These are phyloP conservation scores for Breviolum minutum DNA, from an alignment of 73 alveolate genomes.

Conservation along the genomic window DNA sequence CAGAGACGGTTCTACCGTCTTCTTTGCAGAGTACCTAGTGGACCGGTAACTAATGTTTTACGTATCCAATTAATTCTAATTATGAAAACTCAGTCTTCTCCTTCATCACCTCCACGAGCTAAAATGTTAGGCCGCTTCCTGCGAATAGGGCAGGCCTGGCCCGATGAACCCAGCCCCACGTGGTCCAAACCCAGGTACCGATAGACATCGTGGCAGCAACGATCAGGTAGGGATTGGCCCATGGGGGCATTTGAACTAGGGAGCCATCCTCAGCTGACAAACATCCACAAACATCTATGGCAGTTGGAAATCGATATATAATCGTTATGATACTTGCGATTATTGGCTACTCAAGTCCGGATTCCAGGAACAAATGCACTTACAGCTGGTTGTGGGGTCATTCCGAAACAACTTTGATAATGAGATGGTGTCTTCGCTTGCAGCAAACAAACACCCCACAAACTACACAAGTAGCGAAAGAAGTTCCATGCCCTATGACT, in stretches of 20 bases:
- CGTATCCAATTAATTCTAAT: not conserved
- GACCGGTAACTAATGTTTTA: too few relatives aligned
- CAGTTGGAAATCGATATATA: not conserved
- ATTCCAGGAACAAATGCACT: too few relatives aligned
- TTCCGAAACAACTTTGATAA: too few relatives aligned
- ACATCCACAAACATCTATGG: not conserved
- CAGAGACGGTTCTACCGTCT: too few relatives aligned
- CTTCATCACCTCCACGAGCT: not conserved
- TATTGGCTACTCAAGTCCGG: too few relatives aligned
- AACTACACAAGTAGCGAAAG: too few relatives aligned
- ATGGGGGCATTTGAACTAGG: conserved; percentile 96
- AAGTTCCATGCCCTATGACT: too few relatives aligned
- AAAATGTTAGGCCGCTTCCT: not conserved
- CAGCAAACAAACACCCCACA: too few relatives aligned
- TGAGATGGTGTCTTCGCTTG: too few relatives aligned
- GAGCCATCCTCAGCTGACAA: conserved; percentile 96
- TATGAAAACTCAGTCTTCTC: not conserved
- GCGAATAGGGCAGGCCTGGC: not conserved
- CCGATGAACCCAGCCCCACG: not conserved
- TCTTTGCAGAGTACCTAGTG: too few relatives aligned
- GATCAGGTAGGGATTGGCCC: conserved; percentile 96
- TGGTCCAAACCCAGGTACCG: conserved; percentile 38
- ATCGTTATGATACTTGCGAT: not conserved
- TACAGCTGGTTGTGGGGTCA: too few relatives aligned
- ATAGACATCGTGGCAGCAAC: conserved; percentile 86